Evolutionary conservation across 306 rosid genomes (phyloP).

Genomic region (Sesbania bispinosa): DNA sequence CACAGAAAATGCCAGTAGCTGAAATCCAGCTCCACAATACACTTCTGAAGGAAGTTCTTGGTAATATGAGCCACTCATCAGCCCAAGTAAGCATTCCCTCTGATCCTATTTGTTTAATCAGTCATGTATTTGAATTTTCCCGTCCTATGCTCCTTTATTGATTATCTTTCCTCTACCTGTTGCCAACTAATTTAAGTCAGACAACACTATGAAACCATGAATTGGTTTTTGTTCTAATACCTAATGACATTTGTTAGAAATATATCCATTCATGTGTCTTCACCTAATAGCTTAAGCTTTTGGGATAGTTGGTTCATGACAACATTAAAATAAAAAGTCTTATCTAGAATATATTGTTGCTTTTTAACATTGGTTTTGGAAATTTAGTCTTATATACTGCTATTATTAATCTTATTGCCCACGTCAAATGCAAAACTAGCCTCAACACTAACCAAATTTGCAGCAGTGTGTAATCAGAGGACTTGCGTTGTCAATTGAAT

Average conservation of each 20-base stretch:
- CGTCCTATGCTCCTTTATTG: neutral
- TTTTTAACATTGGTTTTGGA: neutral
- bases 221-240: slow-evolving; percentile 11
- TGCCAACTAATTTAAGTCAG: neutral
- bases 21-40: slow-evolving; percentile 74
- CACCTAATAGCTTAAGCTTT: too few species aligned
- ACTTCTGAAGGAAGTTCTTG: slow-evolving; percentile 84
- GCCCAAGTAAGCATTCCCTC: slow-evolving; percentile 75
- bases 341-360: neutral
- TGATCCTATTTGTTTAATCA: slow-evolving; percentile 19
- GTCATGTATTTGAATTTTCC: slow-evolving; percentile 5
- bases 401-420: neutral
- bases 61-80: slow-evolving; percentile 91
- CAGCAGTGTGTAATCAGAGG: neutral
- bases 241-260: neutral
- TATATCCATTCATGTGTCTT: too few species aligned
- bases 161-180: neutral
- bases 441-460: neutral
- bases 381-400: neutral
- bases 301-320: too few species aligned
- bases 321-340: too few species aligned
- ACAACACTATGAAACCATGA: neutral
- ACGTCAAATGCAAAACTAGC: neutral
- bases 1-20: slow-evolving; percentile 75
- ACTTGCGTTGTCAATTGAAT: neutral